Base-by-base conservation (phyloP, 2,329 filamentous ascomycete genomes). In the Bipolaris sorokiniana region DNA sequence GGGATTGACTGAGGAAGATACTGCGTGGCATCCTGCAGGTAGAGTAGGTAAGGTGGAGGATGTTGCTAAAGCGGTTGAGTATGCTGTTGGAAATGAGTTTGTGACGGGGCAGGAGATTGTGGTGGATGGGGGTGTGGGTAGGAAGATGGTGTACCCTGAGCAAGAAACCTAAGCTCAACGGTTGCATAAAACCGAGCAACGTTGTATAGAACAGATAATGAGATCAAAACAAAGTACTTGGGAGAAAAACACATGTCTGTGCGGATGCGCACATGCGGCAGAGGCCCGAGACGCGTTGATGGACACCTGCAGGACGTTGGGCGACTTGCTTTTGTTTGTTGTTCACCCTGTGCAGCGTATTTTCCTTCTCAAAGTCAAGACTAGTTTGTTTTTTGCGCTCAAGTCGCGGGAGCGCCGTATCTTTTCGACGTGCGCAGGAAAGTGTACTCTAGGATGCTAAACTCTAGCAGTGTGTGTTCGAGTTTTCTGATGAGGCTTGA, bases 31-130 rank as follows among this genome's bases (percentile, higher is more conserved):
- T 69, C 72, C 81, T 26, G 79, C 78, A 7, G 81, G 82, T 3
- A 69, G 81, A 46, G 82, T 83, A 4, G 82, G 82, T 1, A 80
- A 76, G 56, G 80, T 80, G 2, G 81, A 82, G 34, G 81, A 84
- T 66, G 69, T 81, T 38, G 59, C 69, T 16, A 71, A 65, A 50
- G 77, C 79, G 4, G 76, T 80, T 34, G 72, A 77, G 59, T 81
- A 78, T 65, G 61, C 80, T 15, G 66, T 74, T 22, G 73, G 72
- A 11, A 76, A 65, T 36, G 76, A 77, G 7, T 79, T 78, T 44
- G 76, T 79, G 16, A 80, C 76, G 18, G 79, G 79, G 26, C 76
- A 80, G 40, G 82, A 83, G 62, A 68, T 82, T 18, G 69, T 79
- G 11, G 72, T 81, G 7, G 79, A 81, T 72, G 79, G 79, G 3